Conservation (phyloP, 306 rosid species). For the Cucumis melo region DNA sequence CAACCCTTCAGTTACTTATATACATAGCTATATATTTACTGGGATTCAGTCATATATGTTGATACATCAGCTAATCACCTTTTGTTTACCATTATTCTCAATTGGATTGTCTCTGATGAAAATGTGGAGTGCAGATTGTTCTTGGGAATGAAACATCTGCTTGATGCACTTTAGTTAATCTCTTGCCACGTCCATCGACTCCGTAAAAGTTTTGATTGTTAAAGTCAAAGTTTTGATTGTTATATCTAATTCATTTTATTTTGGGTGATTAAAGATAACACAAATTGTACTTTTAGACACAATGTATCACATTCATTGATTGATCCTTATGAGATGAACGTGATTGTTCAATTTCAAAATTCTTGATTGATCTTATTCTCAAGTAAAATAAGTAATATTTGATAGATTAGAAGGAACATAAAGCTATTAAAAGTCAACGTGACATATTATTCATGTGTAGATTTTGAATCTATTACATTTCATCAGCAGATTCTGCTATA, state of each 20-base stretch:
- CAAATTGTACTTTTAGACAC: too few relatives aligned
- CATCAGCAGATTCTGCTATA: not conserved
- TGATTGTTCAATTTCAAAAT: not conserved
- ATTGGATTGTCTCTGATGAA: not conserved
- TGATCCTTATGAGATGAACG: not conserved
- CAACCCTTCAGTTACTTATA: not conserved
- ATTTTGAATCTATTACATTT: not conserved
- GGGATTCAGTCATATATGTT: not conserved
- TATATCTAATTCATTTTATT: too few relatives aligned
- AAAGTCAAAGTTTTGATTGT: too few relatives aligned
- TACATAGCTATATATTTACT: not conserved
- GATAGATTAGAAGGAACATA: not conserved
- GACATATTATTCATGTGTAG: too few relatives aligned
- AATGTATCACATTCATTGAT: too few relatives aligned
- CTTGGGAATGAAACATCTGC: not conserved
- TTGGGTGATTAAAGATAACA: too few relatives aligned
- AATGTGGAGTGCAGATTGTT: not conserved
- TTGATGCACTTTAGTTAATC: not conserved
- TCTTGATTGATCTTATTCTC: not conserved
- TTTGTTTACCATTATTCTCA: not conserved
- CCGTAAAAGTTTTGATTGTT: too few relatives aligned
- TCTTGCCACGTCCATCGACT: too few relatives aligned
- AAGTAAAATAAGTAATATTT: not conserved
- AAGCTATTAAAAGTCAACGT: not conserved
- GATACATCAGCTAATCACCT: not conserved